These are phyloP conservation scores for Scortechinia acanthostroma DNA, from an alignment of 2,329 filamentous ascomycete species.

Conservation along the genomic window DNA sequence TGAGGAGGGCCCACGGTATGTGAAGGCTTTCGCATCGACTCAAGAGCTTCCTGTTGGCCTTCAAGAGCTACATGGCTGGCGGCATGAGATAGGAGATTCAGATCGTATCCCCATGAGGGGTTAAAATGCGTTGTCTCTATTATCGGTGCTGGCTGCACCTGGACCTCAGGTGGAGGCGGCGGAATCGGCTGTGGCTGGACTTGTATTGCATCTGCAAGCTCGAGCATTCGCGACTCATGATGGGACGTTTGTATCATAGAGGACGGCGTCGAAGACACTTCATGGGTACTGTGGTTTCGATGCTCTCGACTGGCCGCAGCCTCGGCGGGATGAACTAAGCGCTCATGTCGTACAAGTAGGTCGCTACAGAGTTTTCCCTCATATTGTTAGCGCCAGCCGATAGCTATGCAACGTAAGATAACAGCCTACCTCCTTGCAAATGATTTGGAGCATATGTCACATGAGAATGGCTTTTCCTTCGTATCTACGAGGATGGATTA, in stretches of 20 bases:
- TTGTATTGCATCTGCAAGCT: slow-evolving; percentile 30
- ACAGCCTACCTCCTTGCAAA: slow-evolving; percentile 31
- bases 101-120: slow-evolving; percentile 38
- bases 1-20: slow-evolving; percentile 5
- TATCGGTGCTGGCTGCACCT: slow-evolving; percentile 23
- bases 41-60: slow-evolving; percentile 28
- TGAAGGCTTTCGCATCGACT: slow-evolving; percentile 22
- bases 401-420: too few relatives aligned
- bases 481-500: slow-evolving; percentile 22
- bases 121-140: slow-evolving; percentile 34
- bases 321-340: slow-evolving; percentile 34
- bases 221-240: slow-evolving; percentile 31
- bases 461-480: slow-evolving; percentile 38
- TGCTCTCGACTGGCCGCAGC: slow-evolving; percentile 24
- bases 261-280: slow-evolving; percentile 19
- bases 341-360: slow-evolving; percentile 36
- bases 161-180: slow-evolving; percentile 20
- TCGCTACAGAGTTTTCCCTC: slow-evolving; percentile 22
- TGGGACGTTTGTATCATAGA: slow-evolving; percentile 23
- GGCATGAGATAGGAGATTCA: slow-evolving; percentile 36
- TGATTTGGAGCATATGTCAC: slow-evolving; percentile 36
- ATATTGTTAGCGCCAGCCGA: slow-evolving; percentile 8
- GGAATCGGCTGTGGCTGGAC: slow-evolving; percentile 24
- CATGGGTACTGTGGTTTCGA: slow-evolving; percentile 12
- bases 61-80: slow-evolving; percentile 37